A percentile compares a stretch with the other conserved stretches of the same genome.
These are phyloP conservation scores for Neodidymelliopsis sp. DNA, from an alignment of 2,329 filamentous ascomycete genomes.

Conservation along the genomic window DNA sequence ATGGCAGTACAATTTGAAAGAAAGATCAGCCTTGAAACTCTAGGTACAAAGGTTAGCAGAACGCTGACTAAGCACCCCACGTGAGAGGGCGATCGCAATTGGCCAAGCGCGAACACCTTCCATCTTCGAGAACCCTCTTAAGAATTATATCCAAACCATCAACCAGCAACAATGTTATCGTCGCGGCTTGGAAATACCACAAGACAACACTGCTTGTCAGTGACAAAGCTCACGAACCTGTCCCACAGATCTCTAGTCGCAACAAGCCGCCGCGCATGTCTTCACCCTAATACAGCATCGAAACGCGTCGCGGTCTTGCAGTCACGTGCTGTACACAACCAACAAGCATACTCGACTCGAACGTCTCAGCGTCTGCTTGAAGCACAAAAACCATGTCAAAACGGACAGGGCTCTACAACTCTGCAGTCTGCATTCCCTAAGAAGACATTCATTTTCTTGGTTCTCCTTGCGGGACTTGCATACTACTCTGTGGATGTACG, in stretches of 20 bases:
- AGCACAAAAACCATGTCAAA: background rate
- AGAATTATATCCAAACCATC: background rate
- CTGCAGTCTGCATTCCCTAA: slow-evolving; percentile 43
- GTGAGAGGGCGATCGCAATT: slow-evolving; percentile 6
- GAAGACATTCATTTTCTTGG: slow-evolving; percentile 39
- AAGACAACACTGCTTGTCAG: background rate
- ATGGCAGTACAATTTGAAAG: too few species aligned
- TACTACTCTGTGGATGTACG: slow-evolving; percentile 37
- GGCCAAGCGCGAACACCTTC: slow-evolving; percentile 2
- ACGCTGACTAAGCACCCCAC: background rate
- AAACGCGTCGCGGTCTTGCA: slow-evolving; percentile 12
- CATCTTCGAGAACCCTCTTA: slow-evolving; percentile 1
- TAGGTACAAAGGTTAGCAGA: too few species aligned
- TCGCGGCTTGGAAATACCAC: background rate
- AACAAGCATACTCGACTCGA: background rate
- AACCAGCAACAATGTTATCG: slow-evolving; percentile 8
- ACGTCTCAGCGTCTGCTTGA: too few species aligned
- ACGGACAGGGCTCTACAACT: background rate
- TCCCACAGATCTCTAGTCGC: background rate
- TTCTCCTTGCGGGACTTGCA: slow-evolving; percentile 28
- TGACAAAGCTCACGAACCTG: background rate
- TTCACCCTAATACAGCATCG: slow-evolving; percentile 3
- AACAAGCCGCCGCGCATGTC: background rate
- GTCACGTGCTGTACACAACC: slow-evolving; percentile 10
- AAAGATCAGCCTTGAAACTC: too few species aligned